These are phyloP conservation scores for Macrophomina phaseolina DNA, from an alignment of 2,329 filamentous ascomycete species.

Conservation along the genomic window DNA sequence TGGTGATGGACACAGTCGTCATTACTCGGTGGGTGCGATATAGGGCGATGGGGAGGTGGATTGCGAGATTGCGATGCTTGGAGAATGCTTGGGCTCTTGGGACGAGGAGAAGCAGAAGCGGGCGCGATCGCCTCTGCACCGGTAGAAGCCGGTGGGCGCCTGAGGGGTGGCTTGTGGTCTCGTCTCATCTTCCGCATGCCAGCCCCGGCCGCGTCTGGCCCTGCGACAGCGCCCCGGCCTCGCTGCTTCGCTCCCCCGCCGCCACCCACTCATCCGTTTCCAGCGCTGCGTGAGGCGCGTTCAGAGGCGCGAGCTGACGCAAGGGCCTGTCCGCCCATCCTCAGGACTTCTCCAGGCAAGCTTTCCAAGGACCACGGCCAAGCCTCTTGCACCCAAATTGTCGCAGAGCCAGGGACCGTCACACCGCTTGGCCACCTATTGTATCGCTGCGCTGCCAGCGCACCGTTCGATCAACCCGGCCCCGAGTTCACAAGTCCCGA, in stretches of 20 bases:
- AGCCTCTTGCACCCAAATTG: conserved; percentile 5
- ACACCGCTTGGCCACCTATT: conserved; percentile 23
- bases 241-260: conserved; percentile 13
- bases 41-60: conserved; percentile 18
- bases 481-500: background rate
- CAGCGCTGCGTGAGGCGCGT: conserved; percentile 9
- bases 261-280: conserved; percentile 2
- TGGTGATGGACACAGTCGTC: conserved; percentile 13
- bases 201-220: background rate
- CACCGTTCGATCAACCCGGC: conserved; percentile 1
- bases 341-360: conserved; percentile 12
- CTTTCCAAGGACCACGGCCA: conserved; percentile 21
- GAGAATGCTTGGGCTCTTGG: conserved; percentile 27
- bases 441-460: conserved; percentile 19
- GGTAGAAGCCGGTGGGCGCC: conserved; percentile 6
- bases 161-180: background rate
- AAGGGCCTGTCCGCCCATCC: conserved; percentile 18
- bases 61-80: conserved; percentile 24
- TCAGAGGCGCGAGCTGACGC: conserved; percentile 16
- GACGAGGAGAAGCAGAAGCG: conserved; percentile 17
- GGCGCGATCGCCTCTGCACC: conserved; percentile 10
- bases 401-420: conserved; percentile 22
- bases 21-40: conserved; percentile 14
- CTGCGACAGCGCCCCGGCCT: conserved; percentile 5
- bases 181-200: conserved; percentile 16